Evolutionary conservation across 495 filamentous ascomycete genomes (phyloP), one percentile per base, ranked within the genome.

Genomic region (Neurospora sp.): DNA sequence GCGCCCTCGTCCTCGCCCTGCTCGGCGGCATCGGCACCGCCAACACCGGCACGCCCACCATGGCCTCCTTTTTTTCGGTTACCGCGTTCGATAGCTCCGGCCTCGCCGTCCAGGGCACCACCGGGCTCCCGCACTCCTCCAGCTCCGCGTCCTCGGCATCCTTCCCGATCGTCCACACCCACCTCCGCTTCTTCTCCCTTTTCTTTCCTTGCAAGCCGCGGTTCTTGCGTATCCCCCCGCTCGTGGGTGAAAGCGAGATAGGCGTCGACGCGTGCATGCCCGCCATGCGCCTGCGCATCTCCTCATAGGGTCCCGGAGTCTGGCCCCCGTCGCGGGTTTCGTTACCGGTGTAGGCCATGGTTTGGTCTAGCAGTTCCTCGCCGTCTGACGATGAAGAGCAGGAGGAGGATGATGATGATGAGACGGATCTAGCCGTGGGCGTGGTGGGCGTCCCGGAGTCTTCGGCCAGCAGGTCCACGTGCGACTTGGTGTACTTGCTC

Each of bases 241-340:
- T 42, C 3, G 84, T 76, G 0, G 84, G 81, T 13, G 76, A 78
- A 11, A 81, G 72, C 6, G 82, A 42, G 2, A 72, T 31, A 0
- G 79, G 79, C 4, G 81, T 81, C 39, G 84, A 81, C 70, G 81
- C 79, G 38, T 78, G 73, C 73, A 87, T 74, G 71, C 81, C 71
- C 45, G 84, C 86, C 81, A 88, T 84, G 48, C 85, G 81, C 0
- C 87, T 79, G 24, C 86, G 81, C 85, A 87, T 87, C 73, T 89
- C 86, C 75, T 89, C 87, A 40, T 88, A 89, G 7, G 87, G 86
- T 0, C 87, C 86, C 0, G 87, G 86, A 0, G 86, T 89, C 76
- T 86, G 83, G 2, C 86, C 87, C 8, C 87, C 86, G 72, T 89
- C 86, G 45, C 84, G 81, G 0, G 83, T 86, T 69, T 87, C 83